Percentiles rank a stretch among this genome's conserved stretches.
phyloP scores from a whole-genome alignment of 2,329 filamentous ascomycete species.

The Onygenales sp. region DNA sequence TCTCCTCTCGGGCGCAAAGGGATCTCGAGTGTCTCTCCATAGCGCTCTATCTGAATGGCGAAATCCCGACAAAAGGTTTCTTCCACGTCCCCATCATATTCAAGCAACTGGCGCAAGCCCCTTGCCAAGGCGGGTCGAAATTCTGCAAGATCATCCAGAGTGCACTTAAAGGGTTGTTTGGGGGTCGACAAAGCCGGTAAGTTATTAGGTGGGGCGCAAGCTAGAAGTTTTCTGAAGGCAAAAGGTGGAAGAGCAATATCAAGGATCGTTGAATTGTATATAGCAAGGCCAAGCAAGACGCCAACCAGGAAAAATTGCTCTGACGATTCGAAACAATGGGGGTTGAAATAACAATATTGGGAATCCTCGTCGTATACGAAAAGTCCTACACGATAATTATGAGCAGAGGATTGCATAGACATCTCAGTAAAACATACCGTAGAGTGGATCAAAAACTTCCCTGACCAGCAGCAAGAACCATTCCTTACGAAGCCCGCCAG shows the following conservation, averaged over 20 bases:
- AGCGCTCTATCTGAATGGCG: conserved; percentile 65
- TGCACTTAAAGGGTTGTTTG: conserved; percentile 57
- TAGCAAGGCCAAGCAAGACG: conserved; percentile 76
- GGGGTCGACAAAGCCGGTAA: conserved; percentile 48
- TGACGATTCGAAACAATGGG: conserved; percentile 77
- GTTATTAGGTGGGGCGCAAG: conserved; percentile 57
- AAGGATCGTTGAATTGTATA: conserved; percentile 90
- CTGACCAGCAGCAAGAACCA: conserved; percentile 85
- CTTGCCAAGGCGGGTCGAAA: conserved; percentile 66
- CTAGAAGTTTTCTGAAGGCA: conserved; percentile 76
- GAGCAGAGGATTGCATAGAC: not conserved
- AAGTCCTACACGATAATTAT: conserved; percentile 49
- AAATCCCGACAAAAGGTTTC: conserved; percentile 74
- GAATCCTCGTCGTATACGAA: conserved; percentile 91
- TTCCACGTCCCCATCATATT: conserved; percentile 77
- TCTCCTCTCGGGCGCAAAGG: conserved; percentile 69
- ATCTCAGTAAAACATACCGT: conserved; percentile 50
- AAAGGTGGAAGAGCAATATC: conserved; percentile 83
- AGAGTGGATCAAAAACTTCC: conserved; percentile 83
- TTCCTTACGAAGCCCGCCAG: conserved; percentile 81
- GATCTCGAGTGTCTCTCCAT: conserved; percentile 56
- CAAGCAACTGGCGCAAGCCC: conserved; percentile 65
- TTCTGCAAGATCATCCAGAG: conserved; percentile 72
- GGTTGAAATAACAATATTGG: conserved; percentile 86
- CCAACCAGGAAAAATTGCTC: conserved; percentile 89